These are phyloP conservation scores for Yamadazyma atlantica DNA, from an alignment of 1,139 yeast genomes.

Conservation along the genomic window DNA sequence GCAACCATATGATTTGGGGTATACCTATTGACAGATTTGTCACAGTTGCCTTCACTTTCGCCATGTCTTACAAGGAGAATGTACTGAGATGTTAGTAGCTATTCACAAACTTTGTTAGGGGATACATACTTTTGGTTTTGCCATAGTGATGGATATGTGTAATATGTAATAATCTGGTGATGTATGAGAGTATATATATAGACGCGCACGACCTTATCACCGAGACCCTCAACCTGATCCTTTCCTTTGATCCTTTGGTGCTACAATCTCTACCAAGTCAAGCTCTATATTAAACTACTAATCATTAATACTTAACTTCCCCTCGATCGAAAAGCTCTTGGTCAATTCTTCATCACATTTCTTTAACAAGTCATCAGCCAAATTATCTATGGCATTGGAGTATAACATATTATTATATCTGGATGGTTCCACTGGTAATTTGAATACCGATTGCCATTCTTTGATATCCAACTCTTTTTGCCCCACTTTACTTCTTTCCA, in stretches of 20 bases:
- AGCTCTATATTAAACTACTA: background rate
- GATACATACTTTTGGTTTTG: constrained; percentile 56
- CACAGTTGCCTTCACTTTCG: constrained; percentile 85
- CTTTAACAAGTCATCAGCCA: constrained; percentile 65
- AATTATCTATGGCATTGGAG: constrained; percentile 67
- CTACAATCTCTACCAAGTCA: too few relatives aligned
- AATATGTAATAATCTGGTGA: too few relatives aligned
- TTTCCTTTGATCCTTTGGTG: too few relatives aligned
- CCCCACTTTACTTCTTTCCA: constrained; percentile 56
- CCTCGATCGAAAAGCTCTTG: constrained; percentile 59
- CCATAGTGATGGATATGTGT: too few relatives aligned
- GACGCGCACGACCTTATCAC: too few relatives aligned
- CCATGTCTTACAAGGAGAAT: constrained; percentile 86
- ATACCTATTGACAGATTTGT: constrained; percentile 71
- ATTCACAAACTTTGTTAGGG: constrained; percentile 2
- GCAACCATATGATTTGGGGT: constrained; percentile 79
- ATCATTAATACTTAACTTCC: constrained; percentile 32
- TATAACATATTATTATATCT: constrained; percentile 71
- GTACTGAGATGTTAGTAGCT: constrained; percentile 39
- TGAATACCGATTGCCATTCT: constrained; percentile 69
- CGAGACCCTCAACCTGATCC: too few relatives aligned
- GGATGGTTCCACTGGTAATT: constrained; percentile 74
- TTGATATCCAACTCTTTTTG: constrained; percentile 56
- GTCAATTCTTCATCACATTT: constrained; percentile 63
- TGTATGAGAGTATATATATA: too few relatives aligned